Evolutionary conservation across 2,329 filamentous ascomycete genomes (phyloP), one percentile per base, ranked within the genome.

Genomic region (Botryosphaeria dothidea): DNA sequence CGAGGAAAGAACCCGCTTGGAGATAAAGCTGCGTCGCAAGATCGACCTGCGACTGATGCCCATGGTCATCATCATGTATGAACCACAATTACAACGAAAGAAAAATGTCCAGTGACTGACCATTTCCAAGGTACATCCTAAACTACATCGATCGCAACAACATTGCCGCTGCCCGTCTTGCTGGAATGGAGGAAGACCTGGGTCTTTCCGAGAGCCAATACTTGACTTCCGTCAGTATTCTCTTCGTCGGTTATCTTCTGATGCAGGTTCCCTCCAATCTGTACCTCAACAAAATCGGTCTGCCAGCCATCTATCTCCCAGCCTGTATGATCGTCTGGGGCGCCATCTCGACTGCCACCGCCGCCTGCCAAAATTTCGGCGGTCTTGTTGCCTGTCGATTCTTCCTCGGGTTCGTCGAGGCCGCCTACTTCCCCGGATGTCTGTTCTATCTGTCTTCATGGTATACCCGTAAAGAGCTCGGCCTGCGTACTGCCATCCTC

Each of bases 101-200:
- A 52, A 25, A 29, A 25, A 4, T 34, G 9, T 11, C 2, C 6
- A 13, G 3, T 3, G 5, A 9, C 29, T 46, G 34, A 65, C 41
- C 27, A 27, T 25, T 41, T 7, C 48, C 74, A 68, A 90, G 92
- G 79, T 92, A 92, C 72, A 91, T 92, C 73, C 82, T 90, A 79
- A 92, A 92, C 77, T 92, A 91, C 75, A 77, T 90, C 13, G 87
- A 90, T 70, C 81, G 87, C 38, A 89, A 89, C 73, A 89, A 90
- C 74, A 90, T 91, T 67, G 88, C 88, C 2, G 84, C 88, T 0
- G 89, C 89, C 1, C 83, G 86, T 23, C 81, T 91, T 46, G 75
- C 77, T 15, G 88, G 88, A 5, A 79, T 92, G 21, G 85, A 90
- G 65, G 79, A 81, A 8, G 89, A 91, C 60, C 77, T 90, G 23